Conservation (phyloP, 495 filamentous ascomycete species). For the Penicillium fimorum region DNA sequence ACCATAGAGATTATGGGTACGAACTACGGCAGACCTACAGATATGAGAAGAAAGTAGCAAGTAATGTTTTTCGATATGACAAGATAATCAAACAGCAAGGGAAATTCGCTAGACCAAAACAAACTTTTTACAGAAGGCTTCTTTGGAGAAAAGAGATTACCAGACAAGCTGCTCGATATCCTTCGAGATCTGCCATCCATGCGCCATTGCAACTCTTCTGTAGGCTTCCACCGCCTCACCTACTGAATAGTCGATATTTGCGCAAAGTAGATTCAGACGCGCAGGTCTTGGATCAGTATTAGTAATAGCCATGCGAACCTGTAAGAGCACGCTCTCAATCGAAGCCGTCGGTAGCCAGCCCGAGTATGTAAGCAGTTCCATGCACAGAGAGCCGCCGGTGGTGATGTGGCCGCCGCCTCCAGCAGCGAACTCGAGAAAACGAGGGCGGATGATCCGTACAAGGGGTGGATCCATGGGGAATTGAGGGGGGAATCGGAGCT, state of each 20-base stretch:
- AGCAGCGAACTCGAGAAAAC: constrained; percentile 64
- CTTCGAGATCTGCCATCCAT: constrained; percentile 54
- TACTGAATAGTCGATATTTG: constrained; percentile 57
- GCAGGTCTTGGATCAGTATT: constrained; percentile 69
- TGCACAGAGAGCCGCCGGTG: constrained; percentile 82
- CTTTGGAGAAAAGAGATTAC: constrained; percentile 1
- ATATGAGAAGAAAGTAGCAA: neutral
- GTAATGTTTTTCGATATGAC: neutral
- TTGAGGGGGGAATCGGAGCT: constrained; percentile 72
- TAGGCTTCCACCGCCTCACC: constrained; percentile 74
- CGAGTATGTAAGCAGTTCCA: constrained; percentile 82
- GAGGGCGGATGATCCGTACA: constrained; percentile 77
- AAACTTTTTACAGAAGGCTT: neutral
- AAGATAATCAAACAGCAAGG: neutral
- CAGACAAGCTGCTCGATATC: constrained; percentile 27
- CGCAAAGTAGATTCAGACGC: constrained; percentile 45
- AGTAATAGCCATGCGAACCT: constrained; percentile 77
- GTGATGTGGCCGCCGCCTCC: constrained; percentile 92
- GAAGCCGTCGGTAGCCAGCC: constrained; percentile 75
- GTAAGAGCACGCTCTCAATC: constrained; percentile 78
- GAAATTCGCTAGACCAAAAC: neutral
- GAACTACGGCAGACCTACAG: neutral
- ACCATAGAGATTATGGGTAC: neutral
- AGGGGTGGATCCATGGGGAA: constrained; percentile 84
- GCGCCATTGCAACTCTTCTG: constrained; percentile 59